phyloP scores from a whole-genome alignment of 306 rosid genomes.

The Lotus japonicus region DNA sequence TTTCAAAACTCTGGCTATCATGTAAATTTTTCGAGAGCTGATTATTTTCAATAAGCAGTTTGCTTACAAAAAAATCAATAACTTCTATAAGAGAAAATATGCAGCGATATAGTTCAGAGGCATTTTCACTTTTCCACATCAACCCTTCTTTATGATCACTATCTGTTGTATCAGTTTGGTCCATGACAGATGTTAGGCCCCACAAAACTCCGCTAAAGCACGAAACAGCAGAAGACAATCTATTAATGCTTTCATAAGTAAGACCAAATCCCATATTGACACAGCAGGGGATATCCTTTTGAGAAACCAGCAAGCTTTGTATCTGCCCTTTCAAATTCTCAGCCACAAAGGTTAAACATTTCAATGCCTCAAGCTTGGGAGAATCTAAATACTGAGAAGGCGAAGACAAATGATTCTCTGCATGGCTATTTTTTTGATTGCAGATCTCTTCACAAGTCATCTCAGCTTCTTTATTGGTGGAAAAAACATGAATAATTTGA shows the following conservation, averaged over 20 bases:
- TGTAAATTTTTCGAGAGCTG: slow-evolving; percentile 27
- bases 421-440: slow-evolving; percentile 23
- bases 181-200: slow-evolving; percentile 53
- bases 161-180: slow-evolving; percentile 27
- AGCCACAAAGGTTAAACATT: slow-evolving; percentile 38
- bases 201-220: slow-evolving; percentile 72
- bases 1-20: slow-evolving; percentile 31
- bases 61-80: slow-evolving; percentile 32
- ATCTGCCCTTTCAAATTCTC: slow-evolving; percentile 54
- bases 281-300: slow-evolving; percentile 30
- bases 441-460: slow-evolving; percentile 36
- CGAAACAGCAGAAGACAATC: slow-evolving; percentile 49
- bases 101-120: slow-evolving; percentile 44
- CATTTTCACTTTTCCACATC: slow-evolving; percentile 32
- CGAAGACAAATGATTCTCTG: slow-evolving; percentile 35
- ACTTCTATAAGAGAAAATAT: slow-evolving; percentile 39
- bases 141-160: slow-evolving; percentile 26
- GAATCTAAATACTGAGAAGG: slow-evolving; percentile 32
- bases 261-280: slow-evolving; percentile 31
- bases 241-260: slow-evolving; percentile 34
- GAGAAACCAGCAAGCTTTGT: slow-evolving; percentile 34
- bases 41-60: slow-evolving; percentile 37
- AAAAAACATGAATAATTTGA: slow-evolving; percentile 35
- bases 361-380: slow-evolving; percentile 38
- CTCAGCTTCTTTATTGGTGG: slow-evolving; percentile 30